Base-by-base conservation (phyloP, 345 rosid genomes). In the Gossypium bickii region DNA sequence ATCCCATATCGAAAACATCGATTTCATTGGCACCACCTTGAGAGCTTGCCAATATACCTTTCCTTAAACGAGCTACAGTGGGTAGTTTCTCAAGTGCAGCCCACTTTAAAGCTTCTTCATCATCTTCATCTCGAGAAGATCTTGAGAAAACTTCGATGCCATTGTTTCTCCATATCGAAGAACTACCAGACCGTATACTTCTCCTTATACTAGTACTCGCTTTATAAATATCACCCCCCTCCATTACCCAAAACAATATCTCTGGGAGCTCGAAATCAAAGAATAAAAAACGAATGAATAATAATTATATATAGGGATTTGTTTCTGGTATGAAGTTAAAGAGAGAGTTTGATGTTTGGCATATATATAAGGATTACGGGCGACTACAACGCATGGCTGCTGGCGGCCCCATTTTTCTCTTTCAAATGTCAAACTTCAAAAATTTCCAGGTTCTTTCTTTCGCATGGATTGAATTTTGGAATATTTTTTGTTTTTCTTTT, bases 81-180 rank as follows among this genome's bases (percentile, higher is more conserved):
- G 92, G 92, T 12, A 88, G 80, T 74, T 66, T 84, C 83, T 88
- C 89, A 1, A 88, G 77, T 5, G 90, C 92, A 11, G 88, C 90
- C 89, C 89, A 88, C 65, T 48, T 77, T n/a, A 83, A 79, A 38
- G 89, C 89, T 48, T 85, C 88, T 49, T 88, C 89, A 16, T 85
- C 88, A 12, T 88, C 89, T 69, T 83, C 89, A 0, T 81, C 85
- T 57, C 90, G 48, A 1, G 87, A 82, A 4, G 97, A 90, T 51
- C 71, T 79, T 9, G 95, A 90, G 72, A 90, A 89, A 2, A 71
- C 85, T 12, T 87, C 93, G 11, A 17, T 29, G 11, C 81, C 77
- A 27, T 58, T 78, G 78, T 76, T 80, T 77, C 86, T 83, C 85
- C 81, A 87, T 47, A 78, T 41, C 1, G 83, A 78, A 29, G 76